phyloP scores from a whole-genome alignment of 345 rosid genomes.

The Streptanthus diversifolius region DNA sequence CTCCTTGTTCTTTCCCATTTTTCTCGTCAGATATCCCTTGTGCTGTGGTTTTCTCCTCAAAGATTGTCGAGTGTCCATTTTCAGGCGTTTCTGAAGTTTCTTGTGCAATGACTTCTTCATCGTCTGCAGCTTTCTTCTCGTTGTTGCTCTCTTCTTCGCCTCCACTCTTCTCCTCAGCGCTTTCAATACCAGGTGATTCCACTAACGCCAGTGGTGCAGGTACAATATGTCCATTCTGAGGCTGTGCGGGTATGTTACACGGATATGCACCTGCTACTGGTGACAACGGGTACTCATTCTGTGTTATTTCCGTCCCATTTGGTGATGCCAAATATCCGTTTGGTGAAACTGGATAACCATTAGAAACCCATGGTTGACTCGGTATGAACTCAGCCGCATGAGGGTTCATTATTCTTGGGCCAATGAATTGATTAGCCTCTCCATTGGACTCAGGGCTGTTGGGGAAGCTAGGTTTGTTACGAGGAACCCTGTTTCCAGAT shows the following conservation, averaged over 20 bases:
- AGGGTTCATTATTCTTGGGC: constrained; percentile 91
- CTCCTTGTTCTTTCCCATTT: constrained; percentile 41
- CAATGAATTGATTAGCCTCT: constrained; percentile 53
- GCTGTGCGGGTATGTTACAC: constrained; percentile 35
- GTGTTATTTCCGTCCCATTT: constrained; percentile 44
- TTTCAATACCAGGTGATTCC: constrained; percentile 37
- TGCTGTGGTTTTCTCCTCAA: constrained; percentile 27
- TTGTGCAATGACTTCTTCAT: constrained; percentile 33
- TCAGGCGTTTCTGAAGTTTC: constrained; percentile 33
- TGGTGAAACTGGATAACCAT: constrained; percentile 69
- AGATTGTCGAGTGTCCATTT: constrained; percentile 34
- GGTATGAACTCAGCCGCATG: constrained; percentile 95
- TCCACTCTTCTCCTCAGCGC: constrained; percentile 43
- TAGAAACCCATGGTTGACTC: constrained; percentile 82
- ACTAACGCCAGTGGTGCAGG: constrained; percentile 35
- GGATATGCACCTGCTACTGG: constrained; percentile 53
- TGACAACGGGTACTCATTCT: constrained; percentile 50
- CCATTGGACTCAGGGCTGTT: constrained; percentile 46
- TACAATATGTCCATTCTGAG: constrained; percentile 49
- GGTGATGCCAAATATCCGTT: constrained; percentile 55
- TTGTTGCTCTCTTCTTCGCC: constrained; percentile 33
- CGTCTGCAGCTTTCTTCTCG: constrained; percentile 42
- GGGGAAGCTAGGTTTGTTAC: constrained; percentile 61
- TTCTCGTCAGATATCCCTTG: constrained; percentile 36
- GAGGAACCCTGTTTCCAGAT: constrained; percentile 64